Percentiles rank a stretch among this genome's conserved stretches.
phyloP scores from a whole-genome alignment of 106 monocot species.

The Narthecium ossifragum region DNA sequence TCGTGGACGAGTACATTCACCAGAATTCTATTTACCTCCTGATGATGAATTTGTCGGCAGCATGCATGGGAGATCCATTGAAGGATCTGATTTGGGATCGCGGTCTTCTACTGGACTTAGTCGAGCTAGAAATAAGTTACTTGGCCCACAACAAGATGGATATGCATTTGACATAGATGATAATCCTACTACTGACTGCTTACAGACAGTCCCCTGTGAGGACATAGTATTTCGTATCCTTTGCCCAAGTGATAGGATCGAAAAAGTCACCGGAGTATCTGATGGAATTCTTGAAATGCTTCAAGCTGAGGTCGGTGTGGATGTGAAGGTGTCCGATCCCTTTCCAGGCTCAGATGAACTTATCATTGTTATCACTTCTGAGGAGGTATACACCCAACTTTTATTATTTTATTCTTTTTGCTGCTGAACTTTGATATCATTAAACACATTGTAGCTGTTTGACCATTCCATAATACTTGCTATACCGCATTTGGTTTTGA shows the following conservation, averaged over 20 bases:
- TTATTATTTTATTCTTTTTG: too few species aligned
- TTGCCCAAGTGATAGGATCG: constrained; percentile 77
- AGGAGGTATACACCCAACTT: too few species aligned
- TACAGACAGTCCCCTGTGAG: constrained; percentile 35
- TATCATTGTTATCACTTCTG: constrained; percentile 65
- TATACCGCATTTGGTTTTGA: too few species aligned
- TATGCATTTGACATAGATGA: constrained; percentile 56
- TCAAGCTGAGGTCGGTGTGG: constrained; percentile 74
- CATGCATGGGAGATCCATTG: constrained; percentile 27
- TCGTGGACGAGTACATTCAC: constrained; percentile 58
- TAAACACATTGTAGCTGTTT: too few species aligned
- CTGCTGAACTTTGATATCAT: too few species aligned
- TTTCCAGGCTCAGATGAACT: constrained; percentile 68
- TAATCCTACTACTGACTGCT: constrained; percentile 20
- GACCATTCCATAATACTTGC: too few species aligned
- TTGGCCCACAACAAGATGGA: constrained; percentile 31
- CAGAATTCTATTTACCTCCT: constrained; percentile 40
- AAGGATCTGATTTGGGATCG: constrained; percentile 46
- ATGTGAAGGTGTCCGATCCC: constrained; percentile 62
- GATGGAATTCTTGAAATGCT: constrained; percentile 78
- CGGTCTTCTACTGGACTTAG: constrained; percentile 29
- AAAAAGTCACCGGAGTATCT: constrained; percentile 38
- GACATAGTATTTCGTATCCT: constrained; percentile 79
- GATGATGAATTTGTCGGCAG: constrained; percentile 55
- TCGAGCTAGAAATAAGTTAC: constrained; percentile 35